Conservation (phyloP, 768 basidiomycete genomes). For the Arthromyces matolae region DNA sequence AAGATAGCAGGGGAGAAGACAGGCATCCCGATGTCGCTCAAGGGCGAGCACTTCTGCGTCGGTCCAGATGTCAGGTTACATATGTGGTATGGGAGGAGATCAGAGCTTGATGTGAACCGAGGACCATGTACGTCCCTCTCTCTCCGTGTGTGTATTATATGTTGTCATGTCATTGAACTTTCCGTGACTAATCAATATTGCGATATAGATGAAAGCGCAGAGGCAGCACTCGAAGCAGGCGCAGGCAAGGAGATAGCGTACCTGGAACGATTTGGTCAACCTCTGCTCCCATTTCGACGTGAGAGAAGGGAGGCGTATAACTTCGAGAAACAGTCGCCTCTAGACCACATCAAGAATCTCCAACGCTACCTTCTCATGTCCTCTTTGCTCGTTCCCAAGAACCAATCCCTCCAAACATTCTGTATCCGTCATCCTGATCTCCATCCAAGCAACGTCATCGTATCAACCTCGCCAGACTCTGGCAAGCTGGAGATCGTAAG, state of each 20-base stretch:
- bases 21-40: too few relatives aligned
- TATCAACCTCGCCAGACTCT: conserved; percentile 38
- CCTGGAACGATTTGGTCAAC: conserved; percentile 44
- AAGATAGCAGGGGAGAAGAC: too few relatives aligned
- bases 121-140: not conserved
- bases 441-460: conserved; percentile 46
- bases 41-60: too few relatives aligned
- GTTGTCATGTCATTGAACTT: conserved; percentile 16
- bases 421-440: too few relatives aligned
- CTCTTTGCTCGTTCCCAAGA: conserved; percentile 40
- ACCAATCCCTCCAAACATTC: conserved; percentile 31
- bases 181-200: conserved; percentile 26
- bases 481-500: conserved; percentile 31
- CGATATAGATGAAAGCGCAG: conserved; percentile 41
- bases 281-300: conserved; percentile 40
- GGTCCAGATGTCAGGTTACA: too few relatives aligned
- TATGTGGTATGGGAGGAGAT: not conserved
- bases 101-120: not conserved
- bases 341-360: conserved; percentile 35
- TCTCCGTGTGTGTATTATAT: not conserved
- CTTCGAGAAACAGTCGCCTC: conserved; percentile 33
- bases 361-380: conserved; percentile 44
- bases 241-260: conserved; percentile 41
- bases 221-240: conserved; percentile 33
- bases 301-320: conserved; percentile 41